phyloP scores from a whole-genome alignment of 192 early-diverging fungal species.

The Podila minutissima region DNA sequence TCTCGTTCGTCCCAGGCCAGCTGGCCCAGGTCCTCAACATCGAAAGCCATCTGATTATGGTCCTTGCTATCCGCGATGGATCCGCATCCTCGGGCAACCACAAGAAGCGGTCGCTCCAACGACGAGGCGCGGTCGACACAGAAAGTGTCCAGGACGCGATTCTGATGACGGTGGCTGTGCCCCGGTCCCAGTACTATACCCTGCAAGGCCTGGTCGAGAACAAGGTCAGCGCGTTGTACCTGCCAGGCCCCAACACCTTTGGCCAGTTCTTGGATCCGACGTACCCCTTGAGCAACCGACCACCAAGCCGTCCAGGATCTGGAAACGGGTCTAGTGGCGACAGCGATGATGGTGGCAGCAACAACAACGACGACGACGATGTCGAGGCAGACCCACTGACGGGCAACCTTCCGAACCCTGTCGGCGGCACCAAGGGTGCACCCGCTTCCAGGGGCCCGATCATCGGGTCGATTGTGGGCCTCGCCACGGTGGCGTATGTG shows the following conservation, averaged over 20 bases:
- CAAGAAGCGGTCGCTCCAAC: neutral
- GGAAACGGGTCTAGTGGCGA: neutral
- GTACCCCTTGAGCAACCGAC: conserved; percentile 14
- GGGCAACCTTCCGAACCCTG: neutral
- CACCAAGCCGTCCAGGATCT: conserved; percentile 4
- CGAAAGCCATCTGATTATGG: conserved; percentile 7
- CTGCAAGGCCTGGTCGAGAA: conserved; percentile 12
- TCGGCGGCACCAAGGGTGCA: neutral
- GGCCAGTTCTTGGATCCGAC: conserved; percentile 34
- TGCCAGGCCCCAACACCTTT: conserved; percentile 6
- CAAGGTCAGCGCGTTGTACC: conserved; percentile 14
- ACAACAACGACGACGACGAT: neutral
- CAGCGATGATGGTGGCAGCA: neutral
- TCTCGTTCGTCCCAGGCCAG: conserved; percentile 35
- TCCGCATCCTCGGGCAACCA: neutral
- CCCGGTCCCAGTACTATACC: conserved; percentile 13
- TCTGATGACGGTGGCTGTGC: conserved; percentile 24
- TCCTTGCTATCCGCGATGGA: conserved; percentile 41
- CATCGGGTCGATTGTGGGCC: conserved; percentile 20
- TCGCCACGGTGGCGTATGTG: conserved; percentile 26
- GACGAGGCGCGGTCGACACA: conserved; percentile 18
- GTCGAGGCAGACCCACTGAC: conserved; percentile 23
- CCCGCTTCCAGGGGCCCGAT: neutral
- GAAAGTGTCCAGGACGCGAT: conserved; percentile 26
- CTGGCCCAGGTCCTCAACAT: conserved; percentile 10